Conservation (phyloP, 345 rosid species). For the Populus ilicifolia region DNA sequence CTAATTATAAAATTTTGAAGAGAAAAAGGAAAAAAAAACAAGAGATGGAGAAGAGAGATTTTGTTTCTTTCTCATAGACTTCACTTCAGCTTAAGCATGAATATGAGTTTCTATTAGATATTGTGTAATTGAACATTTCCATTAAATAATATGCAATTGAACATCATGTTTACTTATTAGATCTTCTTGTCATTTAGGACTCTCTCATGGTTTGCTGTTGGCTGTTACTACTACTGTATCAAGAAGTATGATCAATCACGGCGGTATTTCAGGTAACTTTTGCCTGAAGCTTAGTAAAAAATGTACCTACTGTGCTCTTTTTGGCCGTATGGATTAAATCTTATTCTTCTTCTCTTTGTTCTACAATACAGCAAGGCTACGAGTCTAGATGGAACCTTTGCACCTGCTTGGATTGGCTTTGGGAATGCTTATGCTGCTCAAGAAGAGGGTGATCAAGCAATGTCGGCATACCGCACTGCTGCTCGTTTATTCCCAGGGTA, state of each 20-base stretch:
- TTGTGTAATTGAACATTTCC: too few relatives aligned
- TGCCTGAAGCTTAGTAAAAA: conserved; percentile 1
- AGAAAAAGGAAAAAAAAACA: not conserved
- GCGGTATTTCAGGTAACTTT: conserved; percentile 75
- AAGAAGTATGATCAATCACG: conserved; percentile 87
- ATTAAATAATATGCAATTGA: not conserved
- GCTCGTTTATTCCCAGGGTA: conserved; percentile 99
- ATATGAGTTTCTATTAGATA: not conserved
- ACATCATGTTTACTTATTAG: conserved; percentile 2
- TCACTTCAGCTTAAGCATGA: not conserved
- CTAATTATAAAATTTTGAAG: not conserved
- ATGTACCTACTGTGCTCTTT: not conserved
- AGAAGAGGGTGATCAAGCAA: conserved; percentile 97
- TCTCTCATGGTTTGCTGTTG: conserved; percentile 90
- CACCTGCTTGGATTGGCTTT: conserved; percentile 91
- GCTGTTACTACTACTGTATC: conserved; percentile 57
- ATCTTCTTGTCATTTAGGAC: conserved; percentile 30
- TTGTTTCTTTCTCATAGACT: not conserved
- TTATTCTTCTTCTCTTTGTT: conserved; percentile 10
- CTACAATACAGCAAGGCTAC: conserved; percentile 74
- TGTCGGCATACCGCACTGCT: conserved; percentile 92
- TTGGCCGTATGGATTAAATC: not conserved
- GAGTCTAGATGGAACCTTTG: conserved; percentile 67
- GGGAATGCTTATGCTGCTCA: conserved; percentile 88
- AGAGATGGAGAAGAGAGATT: not conserved